A percentile compares a stretch with the other conserved stretches of the same genome.
Evolutionary conservation across 805 yeast species (phyloP).

Genomic region (Ogataea methanolica): DNA sequence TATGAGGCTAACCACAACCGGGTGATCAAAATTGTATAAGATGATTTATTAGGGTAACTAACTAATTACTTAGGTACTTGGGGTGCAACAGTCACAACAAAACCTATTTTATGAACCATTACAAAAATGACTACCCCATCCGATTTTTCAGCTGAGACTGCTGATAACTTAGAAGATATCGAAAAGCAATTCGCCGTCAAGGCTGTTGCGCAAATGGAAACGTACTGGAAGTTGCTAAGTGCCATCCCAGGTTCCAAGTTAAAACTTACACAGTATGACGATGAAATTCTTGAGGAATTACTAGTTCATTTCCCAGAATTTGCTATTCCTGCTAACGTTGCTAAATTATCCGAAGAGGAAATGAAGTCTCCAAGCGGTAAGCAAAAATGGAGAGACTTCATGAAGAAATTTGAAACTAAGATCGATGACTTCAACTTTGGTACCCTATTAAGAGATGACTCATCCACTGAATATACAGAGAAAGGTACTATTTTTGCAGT

Average conservation of each 20-base stretch:
- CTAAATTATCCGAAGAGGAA: conserved; percentile 64
- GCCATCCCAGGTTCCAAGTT: conserved; percentile 76
- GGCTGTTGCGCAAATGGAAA: conserved; percentile 93
- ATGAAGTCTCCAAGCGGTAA: conserved; percentile 80
- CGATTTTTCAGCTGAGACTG: conserved; percentile 63
- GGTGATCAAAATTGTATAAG: too few relatives aligned
- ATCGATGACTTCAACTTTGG: conserved; percentile 95
- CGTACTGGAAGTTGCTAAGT: conserved; percentile 80
- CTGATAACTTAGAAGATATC: conserved; percentile 92
- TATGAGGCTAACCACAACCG: too few relatives aligned
- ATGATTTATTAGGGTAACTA: too few relatives aligned
- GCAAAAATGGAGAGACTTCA: conserved; percentile 84
- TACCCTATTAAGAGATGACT: conserved; percentile 75
- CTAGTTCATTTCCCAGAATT: conserved; percentile 86
- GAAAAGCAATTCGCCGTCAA: conserved; percentile 97
- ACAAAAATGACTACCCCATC: conserved; percentile 10
- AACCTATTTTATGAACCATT: too few relatives aligned
- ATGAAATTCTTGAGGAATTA: conserved; percentile 59
- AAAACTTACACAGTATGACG: conserved; percentile 67
- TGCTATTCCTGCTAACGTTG: conserved; percentile 51
- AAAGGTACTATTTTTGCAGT: conserved; percentile 83
- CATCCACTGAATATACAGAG: conserved; percentile 73
- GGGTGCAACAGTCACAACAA: too few relatives aligned
- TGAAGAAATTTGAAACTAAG: conserved; percentile 72
- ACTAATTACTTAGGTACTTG: too few relatives aligned